Base-by-base conservation (phyloP, 495 filamentous ascomycete genomes). In the Alectoria sarmentosa region DNA sequence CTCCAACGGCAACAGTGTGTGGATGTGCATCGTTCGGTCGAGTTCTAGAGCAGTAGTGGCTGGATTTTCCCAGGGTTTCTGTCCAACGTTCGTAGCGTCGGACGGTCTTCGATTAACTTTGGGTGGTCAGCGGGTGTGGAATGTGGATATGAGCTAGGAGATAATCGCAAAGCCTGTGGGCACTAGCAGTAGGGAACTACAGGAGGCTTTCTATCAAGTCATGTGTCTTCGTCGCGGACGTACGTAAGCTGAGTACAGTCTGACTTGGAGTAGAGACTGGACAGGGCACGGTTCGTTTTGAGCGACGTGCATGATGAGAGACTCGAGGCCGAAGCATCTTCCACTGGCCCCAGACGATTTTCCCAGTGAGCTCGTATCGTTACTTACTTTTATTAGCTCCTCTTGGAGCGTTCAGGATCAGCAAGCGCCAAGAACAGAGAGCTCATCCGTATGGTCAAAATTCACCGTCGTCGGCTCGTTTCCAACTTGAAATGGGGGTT, bases 391-490 rank as follows among this genome's bases (percentile, higher is more conserved):
- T 11, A 26, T 58, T 58, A 58, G 55, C 23, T 36, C 32, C 1
- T 39, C 1, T 10, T 36, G 7, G 10, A 36, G 21, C 57, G 10
- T 42, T 42, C 21, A 59, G 10, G 57, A 59, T 59, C 57, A 59
- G 57, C 57, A 59, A 54, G 49, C 28, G 49, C 49, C 49, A 54
- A 54, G 49, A 34, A 19, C 11, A 32, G 13, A 54, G 21, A 28
- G 0, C n/a, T n/a, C 62, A 17, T 15, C 39, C 28, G 54, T 38
- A 48, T 23, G 30, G 62, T 28, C n/a, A 26, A 26, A 19, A 23
- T 30, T 54, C 62, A 37, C 39, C 21, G 42, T 48, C 10, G n/a
- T 48, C 54, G 62, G 39, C 38, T 56, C 54, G 62, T 21, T 37
- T 58, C 39, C 21, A 42, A 52, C 36, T 52, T 52, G 23, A 19